These are phyloP conservation scores for Fusarium scirpi DNA, from an alignment of 2,329 filamentous ascomycete species.

Conservation along the genomic window DNA sequence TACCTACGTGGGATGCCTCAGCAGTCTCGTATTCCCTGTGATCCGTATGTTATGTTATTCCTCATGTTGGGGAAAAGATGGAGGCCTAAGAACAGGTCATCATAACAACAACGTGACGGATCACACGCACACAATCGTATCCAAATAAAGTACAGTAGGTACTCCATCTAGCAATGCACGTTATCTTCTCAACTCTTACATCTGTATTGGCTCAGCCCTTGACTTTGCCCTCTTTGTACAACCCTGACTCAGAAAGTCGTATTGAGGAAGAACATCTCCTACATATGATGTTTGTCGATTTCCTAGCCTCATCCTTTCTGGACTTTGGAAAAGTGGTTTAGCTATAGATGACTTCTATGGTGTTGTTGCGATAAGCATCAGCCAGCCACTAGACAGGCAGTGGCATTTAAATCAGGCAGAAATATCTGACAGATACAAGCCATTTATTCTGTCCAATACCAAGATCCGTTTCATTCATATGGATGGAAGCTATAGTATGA, in stretches of 20 bases:
- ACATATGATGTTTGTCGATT: not conserved
- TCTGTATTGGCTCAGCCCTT: not conserved
- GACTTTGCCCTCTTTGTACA: not conserved
- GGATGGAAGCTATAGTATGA: not conserved
- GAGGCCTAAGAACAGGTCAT: constrained; percentile 19
- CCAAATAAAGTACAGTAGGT: constrained; percentile 24
- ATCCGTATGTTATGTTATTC: not conserved
- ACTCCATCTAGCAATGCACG: not conserved
- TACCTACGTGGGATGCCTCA: constrained; percentile 3
- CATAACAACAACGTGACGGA: constrained; percentile 18
- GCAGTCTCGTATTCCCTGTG: constrained; percentile 11
- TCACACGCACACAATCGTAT: constrained; percentile 27
- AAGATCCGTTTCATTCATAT: not conserved
- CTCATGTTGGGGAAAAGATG: not conserved
- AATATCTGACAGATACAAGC: not conserved
- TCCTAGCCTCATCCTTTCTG: not conserved
- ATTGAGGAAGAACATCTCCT: not conserved
- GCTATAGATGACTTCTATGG: not conserved
- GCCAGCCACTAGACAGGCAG: not conserved
- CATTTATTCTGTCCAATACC: not conserved
- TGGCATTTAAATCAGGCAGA: not conserved
- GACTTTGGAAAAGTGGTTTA: not conserved
- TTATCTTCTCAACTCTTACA: not conserved
- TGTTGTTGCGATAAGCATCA: not conserved
- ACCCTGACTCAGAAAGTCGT: not conserved